Conservation (phyloP, 179 eudicot genomes). For the Actinidia chinensis region DNA sequence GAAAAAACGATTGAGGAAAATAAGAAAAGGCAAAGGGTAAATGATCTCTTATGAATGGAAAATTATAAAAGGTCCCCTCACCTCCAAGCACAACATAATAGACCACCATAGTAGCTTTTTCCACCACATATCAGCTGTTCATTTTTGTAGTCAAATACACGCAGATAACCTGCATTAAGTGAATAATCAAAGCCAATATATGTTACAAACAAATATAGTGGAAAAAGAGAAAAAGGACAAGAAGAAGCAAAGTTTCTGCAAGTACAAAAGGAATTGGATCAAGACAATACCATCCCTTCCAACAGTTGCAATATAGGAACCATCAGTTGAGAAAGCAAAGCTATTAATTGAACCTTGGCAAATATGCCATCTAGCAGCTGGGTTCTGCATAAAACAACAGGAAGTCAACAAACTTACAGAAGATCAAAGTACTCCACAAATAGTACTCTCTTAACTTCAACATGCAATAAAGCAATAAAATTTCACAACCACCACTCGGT, state of each 20-base stretch:
- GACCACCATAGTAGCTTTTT: conserved; percentile 91
- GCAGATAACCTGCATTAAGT: conserved; percentile 63
- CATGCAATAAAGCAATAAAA: not conserved
- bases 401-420: conserved; percentile 8
- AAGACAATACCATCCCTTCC: conserved; percentile 81
- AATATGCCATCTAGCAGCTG: conserved; percentile 81
- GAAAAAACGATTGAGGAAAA: not conserved
- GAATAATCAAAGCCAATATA: conserved; percentile 11
- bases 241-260: not conserved
- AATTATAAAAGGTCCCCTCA: conserved; percentile 37
- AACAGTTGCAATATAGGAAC: conserved; percentile 70
- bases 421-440: not conserved
- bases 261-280: not conserved
- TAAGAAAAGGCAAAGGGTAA: not conserved
- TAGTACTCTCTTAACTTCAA: not conserved
- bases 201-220: not conserved
- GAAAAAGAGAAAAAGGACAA: not conserved
- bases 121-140: conserved; percentile 92
- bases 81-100: conserved; percentile 96
- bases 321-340: conserved; percentile 69
- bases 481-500: conserved; percentile 3
- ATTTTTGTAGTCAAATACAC: conserved; percentile 78
- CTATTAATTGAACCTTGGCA: conserved; percentile 79
- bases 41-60: not conserved
- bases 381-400: conserved; percentile 55